These are phyloP conservation scores for Caryopteris hybrid DNA, from an alignment of 305 asterid species.

Conservation along the genomic window DNA sequence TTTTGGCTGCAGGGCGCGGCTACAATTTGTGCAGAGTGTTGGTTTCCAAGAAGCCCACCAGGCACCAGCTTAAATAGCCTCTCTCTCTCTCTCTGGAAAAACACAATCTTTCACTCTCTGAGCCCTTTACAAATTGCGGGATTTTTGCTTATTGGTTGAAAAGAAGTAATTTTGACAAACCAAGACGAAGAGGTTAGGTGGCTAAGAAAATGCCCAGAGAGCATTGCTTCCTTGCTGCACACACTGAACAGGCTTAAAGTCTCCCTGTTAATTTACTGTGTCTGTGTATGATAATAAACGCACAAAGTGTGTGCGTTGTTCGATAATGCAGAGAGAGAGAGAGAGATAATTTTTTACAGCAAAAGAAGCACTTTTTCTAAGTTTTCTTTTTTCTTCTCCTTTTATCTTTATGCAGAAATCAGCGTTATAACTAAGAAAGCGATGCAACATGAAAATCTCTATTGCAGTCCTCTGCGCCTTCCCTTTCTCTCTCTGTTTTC, in stretches of 20 bases:
- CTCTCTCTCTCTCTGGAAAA: not conserved
- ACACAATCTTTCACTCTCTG: not conserved
- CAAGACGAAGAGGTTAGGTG: not conserved
- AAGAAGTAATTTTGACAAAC: not conserved
- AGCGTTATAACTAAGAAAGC: constrained; percentile 2
- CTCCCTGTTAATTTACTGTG: constrained; percentile 6
- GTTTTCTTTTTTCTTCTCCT: not conserved
- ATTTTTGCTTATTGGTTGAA: constrained; percentile 1
- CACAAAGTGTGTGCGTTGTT: not conserved
- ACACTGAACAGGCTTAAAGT: constrained; percentile 26
- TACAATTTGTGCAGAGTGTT: constrained; percentile 20
- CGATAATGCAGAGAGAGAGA: not conserved
- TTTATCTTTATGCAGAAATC: not conserved
- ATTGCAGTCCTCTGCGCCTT: not conserved
- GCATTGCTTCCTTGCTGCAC: constrained; percentile 23
- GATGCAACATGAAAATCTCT: constrained; percentile 12
- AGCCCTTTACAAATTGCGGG: constrained; percentile 9
- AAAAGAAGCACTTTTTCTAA: constrained; percentile 14
- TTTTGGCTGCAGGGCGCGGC: constrained; percentile 23
- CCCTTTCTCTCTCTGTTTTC: not conserved
- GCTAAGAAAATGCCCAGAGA: constrained; percentile 22
- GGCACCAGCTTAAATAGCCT: constrained; percentile 24
- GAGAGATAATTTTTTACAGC: constrained; percentile 3
- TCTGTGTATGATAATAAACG: constrained; percentile 5
- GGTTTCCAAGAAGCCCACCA: constrained; percentile 28